These are phyloP conservation scores for Cutaneotrichosporon sp. DNA, from an alignment of 1,284 basidiomycete species.

Conservation along the genomic window DNA sequence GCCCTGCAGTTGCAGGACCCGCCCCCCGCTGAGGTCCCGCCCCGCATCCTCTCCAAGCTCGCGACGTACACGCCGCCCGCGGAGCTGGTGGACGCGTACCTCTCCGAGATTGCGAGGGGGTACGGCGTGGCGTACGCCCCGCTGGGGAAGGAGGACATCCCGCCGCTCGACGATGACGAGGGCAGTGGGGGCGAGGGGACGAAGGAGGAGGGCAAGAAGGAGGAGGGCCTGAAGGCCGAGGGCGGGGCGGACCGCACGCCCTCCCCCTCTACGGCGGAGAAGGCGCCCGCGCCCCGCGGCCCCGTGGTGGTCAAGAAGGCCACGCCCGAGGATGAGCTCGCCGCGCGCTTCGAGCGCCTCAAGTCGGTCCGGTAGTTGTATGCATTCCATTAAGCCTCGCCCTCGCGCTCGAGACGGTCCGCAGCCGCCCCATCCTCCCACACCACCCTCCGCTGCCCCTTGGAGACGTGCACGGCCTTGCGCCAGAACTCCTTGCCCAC, in stretches of 20 bases:
- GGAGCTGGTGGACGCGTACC: constrained; percentile 79
- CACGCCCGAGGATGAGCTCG: constrained; percentile 46
- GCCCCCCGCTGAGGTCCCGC: constrained; percentile 57
- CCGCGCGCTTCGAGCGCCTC: constrained; percentile 44
- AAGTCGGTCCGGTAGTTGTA: constrained; percentile 37
- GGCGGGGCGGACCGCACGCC: not conserved
- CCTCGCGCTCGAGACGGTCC: constrained; percentile 18
- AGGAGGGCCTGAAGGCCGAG: not conserved
- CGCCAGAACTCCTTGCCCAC: constrained; percentile 42
- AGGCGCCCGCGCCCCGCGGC: constrained; percentile 1
- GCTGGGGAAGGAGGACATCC: constrained; percentile 2
- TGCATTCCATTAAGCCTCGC: not conserved
- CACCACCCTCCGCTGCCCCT: constrained; percentile 32
- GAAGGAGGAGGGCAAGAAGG: constrained; percentile 10
- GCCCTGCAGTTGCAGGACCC: constrained; percentile 53
- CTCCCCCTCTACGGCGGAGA: not conserved
- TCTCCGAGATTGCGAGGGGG: constrained; percentile 81
- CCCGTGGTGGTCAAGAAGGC: constrained; percentile 31
- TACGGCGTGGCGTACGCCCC: constrained; percentile 72
- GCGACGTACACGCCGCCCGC: constrained; percentile 66
- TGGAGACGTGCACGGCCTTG: constrained; percentile 37
- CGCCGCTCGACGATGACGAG: constrained; percentile 12
- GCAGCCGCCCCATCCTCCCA: constrained; percentile 44
- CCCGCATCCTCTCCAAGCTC: constrained; percentile 64
- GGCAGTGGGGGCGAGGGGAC: constrained; percentile 30